Percentiles rank a stretch among this genome's conserved stretches.
These are phyloP conservation scores for Podila epicladia DNA, from an alignment of 192 early-diverging fungal genomes.

Conservation along the genomic window DNA sequence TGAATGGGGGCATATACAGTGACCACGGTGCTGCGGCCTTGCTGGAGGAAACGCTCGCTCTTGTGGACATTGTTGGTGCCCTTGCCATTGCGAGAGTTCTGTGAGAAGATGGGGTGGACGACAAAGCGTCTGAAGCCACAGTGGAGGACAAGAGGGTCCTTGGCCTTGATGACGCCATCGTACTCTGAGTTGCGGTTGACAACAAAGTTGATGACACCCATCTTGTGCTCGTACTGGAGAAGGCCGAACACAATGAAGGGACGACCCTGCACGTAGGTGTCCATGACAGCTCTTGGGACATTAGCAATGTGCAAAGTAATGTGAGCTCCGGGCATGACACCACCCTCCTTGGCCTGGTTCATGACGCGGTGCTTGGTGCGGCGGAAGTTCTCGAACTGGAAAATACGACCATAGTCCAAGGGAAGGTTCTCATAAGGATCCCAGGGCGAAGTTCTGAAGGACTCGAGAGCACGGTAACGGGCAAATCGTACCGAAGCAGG, in stretches of 20 bases:
- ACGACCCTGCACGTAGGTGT: slow-evolving; percentile 56
- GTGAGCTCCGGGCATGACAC: slow-evolving; percentile 70
- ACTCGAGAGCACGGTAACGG: slow-evolving; percentile 95
- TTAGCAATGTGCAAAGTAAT: slow-evolving; percentile 79
- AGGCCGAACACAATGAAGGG: slow-evolving; percentile 68
- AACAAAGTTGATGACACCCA: slow-evolving; percentile 86
- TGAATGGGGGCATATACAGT: slow-evolving; percentile 94
- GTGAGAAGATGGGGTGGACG: slow-evolving; percentile 90
- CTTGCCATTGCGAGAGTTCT: slow-evolving; percentile 79
- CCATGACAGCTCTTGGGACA: slow-evolving; percentile 71
- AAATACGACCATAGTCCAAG: slow-evolving; percentile 94
- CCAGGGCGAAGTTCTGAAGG: slow-evolving; percentile 96
- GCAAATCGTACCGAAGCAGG: slow-evolving; percentile 88
- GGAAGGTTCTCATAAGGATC: slow-evolving; percentile 99
- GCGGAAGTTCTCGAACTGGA: slow-evolving; percentile 92
- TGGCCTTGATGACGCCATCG: slow-evolving; percentile 86
- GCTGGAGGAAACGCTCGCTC: slow-evolving; percentile 91
- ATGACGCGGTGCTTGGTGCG: slow-evolving; percentile 84
- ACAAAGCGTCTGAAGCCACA: slow-evolving; percentile 90
- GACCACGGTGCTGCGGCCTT: slow-evolving; percentile 75
- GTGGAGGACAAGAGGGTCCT: slow-evolving; percentile 90
- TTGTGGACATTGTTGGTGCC: slow-evolving; percentile 94
- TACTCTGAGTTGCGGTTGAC: slow-evolving; percentile 79
- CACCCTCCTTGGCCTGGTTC: slow-evolving; percentile 58
- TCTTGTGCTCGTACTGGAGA: slow-evolving; percentile 92